phyloP scores from a whole-genome alignment of 2,329 filamentous ascomycete species.

The Fusarium torulosum region DNA sequence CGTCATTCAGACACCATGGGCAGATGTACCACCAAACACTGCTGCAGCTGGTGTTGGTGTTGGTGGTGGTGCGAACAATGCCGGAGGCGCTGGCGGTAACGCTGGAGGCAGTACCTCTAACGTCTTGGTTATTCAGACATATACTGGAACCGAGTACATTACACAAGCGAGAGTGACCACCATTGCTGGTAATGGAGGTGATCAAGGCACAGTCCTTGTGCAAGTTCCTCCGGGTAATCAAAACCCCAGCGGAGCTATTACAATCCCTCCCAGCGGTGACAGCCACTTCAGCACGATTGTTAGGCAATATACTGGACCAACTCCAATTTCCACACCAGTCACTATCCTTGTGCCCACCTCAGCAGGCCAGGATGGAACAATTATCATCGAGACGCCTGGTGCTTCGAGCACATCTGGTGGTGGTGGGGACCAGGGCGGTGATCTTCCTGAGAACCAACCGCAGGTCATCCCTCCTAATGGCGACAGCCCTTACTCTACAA shows the following conservation, averaged over 20 bases:
- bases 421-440: background rate
- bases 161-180: slow-evolving; percentile 28
- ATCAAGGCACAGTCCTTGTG: slow-evolving; percentile 31
- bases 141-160: slow-evolving; percentile 33
- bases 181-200: slow-evolving; percentile 15
- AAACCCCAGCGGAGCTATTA: slow-evolving; percentile 25
- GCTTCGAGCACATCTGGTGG: slow-evolving; percentile 9
- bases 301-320: slow-evolving; percentile 23
- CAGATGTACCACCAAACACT: slow-evolving; percentile 31
- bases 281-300: slow-evolving; percentile 35
- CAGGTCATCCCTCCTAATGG: slow-evolving; percentile 31
- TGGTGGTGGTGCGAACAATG: background rate
- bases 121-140: slow-evolving; percentile 34
- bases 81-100: background rate
- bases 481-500: slow-evolving; percentile 24
- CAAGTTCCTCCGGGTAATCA: slow-evolving; percentile 33
- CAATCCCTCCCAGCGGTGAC: slow-evolving; percentile 31
- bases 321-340: slow-evolving; percentile 27
- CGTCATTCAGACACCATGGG: slow-evolving; percentile 39
- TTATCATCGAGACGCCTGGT: slow-evolving; percentile 36
- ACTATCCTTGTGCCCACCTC: slow-evolving; percentile 34
- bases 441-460: slow-evolving; percentile 15
- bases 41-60: slow-evolving; percentile 1
- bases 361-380: slow-evolving; percentile 28
- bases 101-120: slow-evolving; percentile 20